Evolutionary conservation across 805 yeast species (phyloP).

Genomic region (Alloascoidea africana): DNA sequence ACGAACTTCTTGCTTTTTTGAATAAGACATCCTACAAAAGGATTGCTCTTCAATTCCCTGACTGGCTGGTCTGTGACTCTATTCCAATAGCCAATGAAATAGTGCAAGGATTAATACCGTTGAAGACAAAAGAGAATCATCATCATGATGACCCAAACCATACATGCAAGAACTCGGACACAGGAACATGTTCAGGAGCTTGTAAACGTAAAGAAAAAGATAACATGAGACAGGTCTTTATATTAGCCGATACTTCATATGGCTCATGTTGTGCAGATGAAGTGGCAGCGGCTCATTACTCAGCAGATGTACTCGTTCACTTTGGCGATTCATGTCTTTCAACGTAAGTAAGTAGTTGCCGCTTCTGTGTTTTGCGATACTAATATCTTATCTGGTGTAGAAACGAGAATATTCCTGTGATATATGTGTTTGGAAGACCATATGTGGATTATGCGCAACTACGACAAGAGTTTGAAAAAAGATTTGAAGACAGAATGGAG

Average conservation of each 20-base stretch:
- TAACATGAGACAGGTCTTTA: slow-evolving; percentile 34
- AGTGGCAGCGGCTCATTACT: slow-evolving; percentile 89
- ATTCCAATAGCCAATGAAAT: slow-evolving; percentile 40
- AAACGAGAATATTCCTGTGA: slow-evolving; percentile 53
- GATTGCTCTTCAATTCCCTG: slow-evolving; percentile 87
- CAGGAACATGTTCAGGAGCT: slow-evolving; percentile 5
- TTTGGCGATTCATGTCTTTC: slow-evolving; percentile 89
- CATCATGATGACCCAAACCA: slow-evolving; percentile 3
- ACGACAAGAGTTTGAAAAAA: slow-evolving; percentile 23
- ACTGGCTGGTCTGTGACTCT: slow-evolving; percentile 61
- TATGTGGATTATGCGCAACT: slow-evolving; percentile 27
- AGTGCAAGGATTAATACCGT: slow-evolving; percentile 10
- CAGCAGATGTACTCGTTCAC: slow-evolving; percentile 75
- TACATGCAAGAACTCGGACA: slow-evolving; percentile 1
- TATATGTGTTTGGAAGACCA: slow-evolving; percentile 69
- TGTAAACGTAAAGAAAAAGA: slow-evolving; percentile 6
- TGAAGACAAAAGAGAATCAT: slow-evolving; percentile 9
- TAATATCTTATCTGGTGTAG: slow-evolving; percentile 21
- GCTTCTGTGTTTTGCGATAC: not conserved
- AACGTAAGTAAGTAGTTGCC: not conserved
- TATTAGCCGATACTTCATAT: slow-evolving; percentile 90
- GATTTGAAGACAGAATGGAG: slow-evolving; percentile 23
- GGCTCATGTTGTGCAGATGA: slow-evolving; percentile 94
- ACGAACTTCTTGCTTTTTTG: slow-evolving; percentile 28
- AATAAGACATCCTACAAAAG: slow-evolving; percentile 23